A percentile compares a stretch with the other conserved stretches of the same genome.
Conservation (phyloP, 2,329 filamentous ascomycete species). For the Apiospora koreana region DNA sequence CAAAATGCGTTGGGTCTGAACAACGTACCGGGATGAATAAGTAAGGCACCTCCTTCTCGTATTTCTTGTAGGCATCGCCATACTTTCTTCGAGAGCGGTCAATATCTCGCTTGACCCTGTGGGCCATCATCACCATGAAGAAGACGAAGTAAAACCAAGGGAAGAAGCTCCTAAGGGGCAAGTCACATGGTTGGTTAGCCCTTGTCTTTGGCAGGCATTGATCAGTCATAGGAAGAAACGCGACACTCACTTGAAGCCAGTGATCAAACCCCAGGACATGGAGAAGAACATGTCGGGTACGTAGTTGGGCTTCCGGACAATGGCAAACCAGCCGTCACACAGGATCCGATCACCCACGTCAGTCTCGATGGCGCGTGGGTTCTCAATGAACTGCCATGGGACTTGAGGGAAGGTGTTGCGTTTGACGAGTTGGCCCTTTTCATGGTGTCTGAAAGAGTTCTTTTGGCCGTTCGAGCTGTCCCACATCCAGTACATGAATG, state of each 20-base stretch:
- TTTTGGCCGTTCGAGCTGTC: conserved; percentile 92
- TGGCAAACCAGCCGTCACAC: conserved; percentile 81
- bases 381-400: conserved; percentile 79
- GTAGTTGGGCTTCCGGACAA: conserved; percentile 64
- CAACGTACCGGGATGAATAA: conserved; percentile 63
- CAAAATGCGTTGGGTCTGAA: too few species aligned
- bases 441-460: conserved; percentile 82
- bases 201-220: too few species aligned
- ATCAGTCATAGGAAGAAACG: neutral
- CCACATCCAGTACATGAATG: conserved; percentile 89
- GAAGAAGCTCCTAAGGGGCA: conserved; percentile 61
- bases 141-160: conserved; percentile 89
- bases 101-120: conserved; percentile 76
- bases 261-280: conserved; percentile 50
- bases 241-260: conserved; percentile 40
- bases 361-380: conserved; percentile 76
- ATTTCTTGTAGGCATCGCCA: conserved; percentile 79
- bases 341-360: conserved; percentile 75
- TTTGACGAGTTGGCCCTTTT: conserved; percentile 68
- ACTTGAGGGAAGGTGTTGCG: conserved; percentile 86
- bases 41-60: conserved; percentile 77
- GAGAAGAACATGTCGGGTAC: conserved; percentile 51
- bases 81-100: conserved; percentile 76
- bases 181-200: neutral
- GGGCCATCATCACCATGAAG: conserved; percentile 79